Conservation (phyloP, 2,329 filamentous ascomycete genomes). For the Cercospora zeina region DNA sequence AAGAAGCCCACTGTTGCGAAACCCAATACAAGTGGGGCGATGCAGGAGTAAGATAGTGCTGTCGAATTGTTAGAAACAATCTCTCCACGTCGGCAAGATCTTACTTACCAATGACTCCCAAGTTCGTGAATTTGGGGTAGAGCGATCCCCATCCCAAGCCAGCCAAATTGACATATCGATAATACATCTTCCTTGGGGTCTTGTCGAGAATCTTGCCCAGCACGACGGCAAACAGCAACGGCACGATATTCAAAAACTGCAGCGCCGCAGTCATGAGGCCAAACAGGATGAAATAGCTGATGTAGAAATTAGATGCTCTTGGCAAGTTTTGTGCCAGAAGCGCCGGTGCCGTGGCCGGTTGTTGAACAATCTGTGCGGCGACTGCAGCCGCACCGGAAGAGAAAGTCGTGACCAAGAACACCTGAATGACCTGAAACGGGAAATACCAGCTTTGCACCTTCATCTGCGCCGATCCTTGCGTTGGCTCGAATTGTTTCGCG, state of each 20-base stretch:
- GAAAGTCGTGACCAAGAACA: constrained; percentile 44
- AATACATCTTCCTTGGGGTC: constrained; percentile 49
- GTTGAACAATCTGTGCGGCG: constrained; percentile 34
- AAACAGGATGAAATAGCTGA: constrained; percentile 42
- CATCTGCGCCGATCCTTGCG: constrained; percentile 45
- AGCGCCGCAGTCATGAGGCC: constrained; percentile 36
- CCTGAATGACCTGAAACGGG: constrained; percentile 44
- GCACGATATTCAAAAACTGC: constrained; percentile 35
- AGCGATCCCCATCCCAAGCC: constrained; percentile 48
- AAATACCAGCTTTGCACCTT: constrained; percentile 42
- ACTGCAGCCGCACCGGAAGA: constrained; percentile 38
- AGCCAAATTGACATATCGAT: constrained; percentile 45
- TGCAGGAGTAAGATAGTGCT: constrained; percentile 50
- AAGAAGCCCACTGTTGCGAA: constrained; percentile 47
- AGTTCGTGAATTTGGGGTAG: constrained; percentile 47
- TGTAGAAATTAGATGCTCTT: constrained; percentile 43
- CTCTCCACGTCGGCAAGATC: background rate
- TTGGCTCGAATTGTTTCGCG: constrained; percentile 34
- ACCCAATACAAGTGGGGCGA: constrained; percentile 49
- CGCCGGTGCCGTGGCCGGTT: constrained; percentile 35
- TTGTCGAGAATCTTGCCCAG: constrained; percentile 40
- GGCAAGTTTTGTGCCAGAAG: constrained; percentile 41
- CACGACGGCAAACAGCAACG: constrained; percentile 36
- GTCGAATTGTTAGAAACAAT: background rate
- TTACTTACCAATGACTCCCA: constrained; percentile 38